Evolutionary conservation across 2,329 filamentous ascomycete genomes (phyloP), one percentile per base, ranked within the genome.

Genomic region (Colletotrichum sansevieriae): DNA sequence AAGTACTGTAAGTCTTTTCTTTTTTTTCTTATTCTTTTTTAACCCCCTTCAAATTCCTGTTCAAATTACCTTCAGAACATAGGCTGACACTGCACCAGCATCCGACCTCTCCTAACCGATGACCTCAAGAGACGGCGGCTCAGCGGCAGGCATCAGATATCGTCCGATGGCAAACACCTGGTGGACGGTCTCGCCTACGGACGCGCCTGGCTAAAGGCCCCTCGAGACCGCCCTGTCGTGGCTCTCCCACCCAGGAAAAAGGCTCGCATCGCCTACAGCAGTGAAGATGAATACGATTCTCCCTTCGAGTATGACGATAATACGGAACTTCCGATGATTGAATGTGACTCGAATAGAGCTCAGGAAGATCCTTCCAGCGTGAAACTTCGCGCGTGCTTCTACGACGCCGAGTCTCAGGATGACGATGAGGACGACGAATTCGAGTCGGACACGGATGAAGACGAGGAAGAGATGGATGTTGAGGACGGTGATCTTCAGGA

Each of bases 101-200:
- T 98, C 72, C 91, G 94, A 57, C 90, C 93, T 11, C 87, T 98
- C 43, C 85, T 91, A 63, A 90, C 88, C 25, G 87, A 90, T 49
- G 95, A 98, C 76, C 80, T 96, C 9, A 89, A 90, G 74, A 87
- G 90, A 55, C 87, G 94, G 72, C 88, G 88, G 62, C 81, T 97
- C 11, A 90, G 89, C 65, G 95, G 95, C 29, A 89, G 95, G 55
- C 84, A 92, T 71, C 95, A 98, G 78, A 97, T 98, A 61, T 90
- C 92, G 0, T 75, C 82, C 2, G 92, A 93, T 77, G 95, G 95
- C 4, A 91, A 86, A 72, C 94, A 95, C 76, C 84, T 98, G 6
- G 86, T 96, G 11, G 95, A 98, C 76, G 95, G 95, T 3, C 84
- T 97, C 20, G 88, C 94, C 0, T 97, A 95, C 77, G 95, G 95